Base-by-base conservation (phyloP, 495 filamentous ascomycete species). In the Xylaria nigripes region DNA sequence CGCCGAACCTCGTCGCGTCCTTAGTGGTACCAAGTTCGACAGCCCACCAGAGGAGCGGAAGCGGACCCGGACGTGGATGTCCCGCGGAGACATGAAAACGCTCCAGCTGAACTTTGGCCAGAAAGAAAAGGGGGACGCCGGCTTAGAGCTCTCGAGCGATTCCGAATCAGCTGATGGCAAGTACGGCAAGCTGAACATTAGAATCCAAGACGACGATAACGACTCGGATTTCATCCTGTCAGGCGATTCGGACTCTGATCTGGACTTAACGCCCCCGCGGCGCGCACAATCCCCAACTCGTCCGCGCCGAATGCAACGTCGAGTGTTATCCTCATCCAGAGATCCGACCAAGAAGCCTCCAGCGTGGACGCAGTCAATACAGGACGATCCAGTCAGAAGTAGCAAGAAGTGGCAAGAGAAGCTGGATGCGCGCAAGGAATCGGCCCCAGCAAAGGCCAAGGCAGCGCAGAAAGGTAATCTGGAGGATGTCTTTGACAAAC, bases 401-500 rank as follows among this genome's bases (percentile, higher is more conserved):
- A 44, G 55, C 29, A 54, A 45, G 15, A 62, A 59, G 19, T 57
- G 16, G 32, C 12, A 29, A 24, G n/a, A 53, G 27, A 56, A 44
- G 48, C 53, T 54, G 53, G 45, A 18, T 3, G 10, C 7, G n/a
- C 36, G n/a, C 13, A 54, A 29, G 13, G 36, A 19, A 27, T 24
- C 36, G 18, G 22, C 30, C 8, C 44, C 51, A 8, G 45, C 48
- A 9, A 41, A 55, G 8, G 42, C 45, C 15, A 61, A 58, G 16
- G 29, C 52, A 19, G 51, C 57, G 21, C 55, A 53, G 10, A 41
- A 56, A 29, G 53, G 22, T 27, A 55, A 55, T 16, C 38, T 67
- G 8, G 62, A 67, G 46, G 62, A 67, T 41, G 45, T 45, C 40
- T 67, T 67, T 44, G 46, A 63, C 13, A 62, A 65, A 48, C 60